Evolutionary conservation across 495 filamentous ascomycete genomes (phyloP).

Genomic region (Copromyces sp.): DNA sequence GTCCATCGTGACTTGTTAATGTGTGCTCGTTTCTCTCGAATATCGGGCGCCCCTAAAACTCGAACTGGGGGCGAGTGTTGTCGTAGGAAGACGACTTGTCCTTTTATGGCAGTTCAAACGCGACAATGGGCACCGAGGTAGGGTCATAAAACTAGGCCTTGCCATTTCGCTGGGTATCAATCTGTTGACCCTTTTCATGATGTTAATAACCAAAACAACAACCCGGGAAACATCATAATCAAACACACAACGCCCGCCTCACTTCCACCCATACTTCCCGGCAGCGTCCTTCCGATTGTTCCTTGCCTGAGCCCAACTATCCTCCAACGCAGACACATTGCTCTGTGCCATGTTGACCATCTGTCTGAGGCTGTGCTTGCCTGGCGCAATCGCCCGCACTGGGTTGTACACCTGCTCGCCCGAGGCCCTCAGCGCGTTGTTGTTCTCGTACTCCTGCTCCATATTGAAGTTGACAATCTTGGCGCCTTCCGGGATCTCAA

Average conservation of each 20-base stretch:
- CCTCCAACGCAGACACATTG: slow-evolving; percentile 77
- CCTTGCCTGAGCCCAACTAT: slow-evolving; percentile 69
- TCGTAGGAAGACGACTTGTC: too few species aligned
- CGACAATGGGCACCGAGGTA: too few species aligned
- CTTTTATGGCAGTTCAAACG: neutral
- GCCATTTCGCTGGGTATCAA: neutral
- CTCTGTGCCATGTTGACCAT: slow-evolving; percentile 69
- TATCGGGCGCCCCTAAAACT: too few species aligned
- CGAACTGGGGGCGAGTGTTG: too few species aligned
- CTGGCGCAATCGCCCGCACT: slow-evolving; percentile 72
- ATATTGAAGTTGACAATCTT: slow-evolving; percentile 73
- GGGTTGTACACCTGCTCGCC: slow-evolving; percentile 69
- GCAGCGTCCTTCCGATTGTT: slow-evolving; percentile 70
- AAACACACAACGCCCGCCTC: neutral
- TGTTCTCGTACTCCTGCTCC: slow-evolving; percentile 72
- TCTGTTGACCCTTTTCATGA: neutral
- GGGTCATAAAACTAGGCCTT: neutral
- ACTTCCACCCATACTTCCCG: slow-evolving; percentile 67
- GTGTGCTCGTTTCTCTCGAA: too few species aligned
- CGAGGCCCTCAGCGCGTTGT: slow-evolving; percentile 60
- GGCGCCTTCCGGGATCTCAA: slow-evolving; percentile 26
- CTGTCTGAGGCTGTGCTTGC: slow-evolving; percentile 80
- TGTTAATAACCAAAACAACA: neutral
- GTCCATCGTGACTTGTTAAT: too few species aligned
- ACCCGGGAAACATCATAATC: slow-evolving; percentile 15